Conservation (phyloP, 306 rosid genomes). For the Cicer cuneatum region DNA sequence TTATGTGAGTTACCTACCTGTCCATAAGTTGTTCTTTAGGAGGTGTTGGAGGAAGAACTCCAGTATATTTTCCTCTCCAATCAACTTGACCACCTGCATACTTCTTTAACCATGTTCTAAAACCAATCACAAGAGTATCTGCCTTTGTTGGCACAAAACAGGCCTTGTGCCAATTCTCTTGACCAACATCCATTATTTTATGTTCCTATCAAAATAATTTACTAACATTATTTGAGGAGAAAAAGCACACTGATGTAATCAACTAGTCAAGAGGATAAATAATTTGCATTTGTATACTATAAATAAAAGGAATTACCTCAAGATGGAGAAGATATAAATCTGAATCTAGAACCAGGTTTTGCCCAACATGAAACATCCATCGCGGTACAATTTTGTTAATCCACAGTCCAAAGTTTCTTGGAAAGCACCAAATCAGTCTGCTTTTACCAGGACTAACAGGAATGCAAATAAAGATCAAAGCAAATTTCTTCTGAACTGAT, state of each 20-base stretch:
- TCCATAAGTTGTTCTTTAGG: slow-evolving; percentile 85
- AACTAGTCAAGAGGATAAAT: not conserved
- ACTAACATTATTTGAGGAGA: slow-evolving; percentile 26
- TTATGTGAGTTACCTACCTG: slow-evolving; percentile 75
- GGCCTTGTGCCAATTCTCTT: slow-evolving; percentile 75
- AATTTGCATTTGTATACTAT: not conserved
- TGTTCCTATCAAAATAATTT: slow-evolving; percentile 62
- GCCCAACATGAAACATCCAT: slow-evolving; percentile 90
- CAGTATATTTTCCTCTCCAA: slow-evolving; percentile 82
- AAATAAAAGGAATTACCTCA: slow-evolving; percentile 66
- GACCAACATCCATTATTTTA: slow-evolving; percentile 63
- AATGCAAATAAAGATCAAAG: slow-evolving; percentile 69
- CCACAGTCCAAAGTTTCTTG: slow-evolving; percentile 81
- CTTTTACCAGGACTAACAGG: slow-evolving; percentile 96
- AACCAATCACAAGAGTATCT: slow-evolving; percentile 81
- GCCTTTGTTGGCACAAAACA: slow-evolving; percentile 91
- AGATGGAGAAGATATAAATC: slow-evolving; percentile 90
- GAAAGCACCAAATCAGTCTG: slow-evolving; percentile 90
- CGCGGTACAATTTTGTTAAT: slow-evolving; percentile 77
- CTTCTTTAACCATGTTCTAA: slow-evolving; percentile 85
- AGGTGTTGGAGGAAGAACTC: slow-evolving; percentile 79
- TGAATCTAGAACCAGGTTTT: slow-evolving; percentile 87
- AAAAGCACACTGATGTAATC: slow-evolving; percentile 33
- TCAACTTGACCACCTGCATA: slow-evolving; percentile 82
- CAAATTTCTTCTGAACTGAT: slow-evolving; percentile 46